These are phyloP conservation scores for Colletotrichum liriopes DNA, from an alignment of 2,329 filamentous ascomycete genomes.

Conservation along the genomic window DNA sequence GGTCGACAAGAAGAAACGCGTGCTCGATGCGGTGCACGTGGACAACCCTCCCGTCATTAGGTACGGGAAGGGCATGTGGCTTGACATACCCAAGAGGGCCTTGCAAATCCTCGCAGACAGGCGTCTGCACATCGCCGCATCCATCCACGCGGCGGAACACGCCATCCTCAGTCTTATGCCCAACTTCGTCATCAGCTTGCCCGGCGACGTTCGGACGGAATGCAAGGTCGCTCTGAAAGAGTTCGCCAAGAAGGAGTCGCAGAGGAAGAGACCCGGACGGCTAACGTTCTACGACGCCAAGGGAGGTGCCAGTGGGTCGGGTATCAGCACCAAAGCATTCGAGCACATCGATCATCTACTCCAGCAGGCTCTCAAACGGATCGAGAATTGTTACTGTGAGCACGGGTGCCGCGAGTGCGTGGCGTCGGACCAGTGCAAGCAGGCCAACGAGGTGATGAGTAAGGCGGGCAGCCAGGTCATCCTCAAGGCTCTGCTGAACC, in stretches of 20 bases:
- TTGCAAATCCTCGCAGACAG: conserved; percentile 83
- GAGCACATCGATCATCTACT: conserved; percentile 90
- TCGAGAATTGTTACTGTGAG: conserved; percentile 82
- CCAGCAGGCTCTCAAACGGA: conserved; percentile 80
- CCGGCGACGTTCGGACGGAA: conserved; percentile 93
- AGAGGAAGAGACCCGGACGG: conserved; percentile 86
- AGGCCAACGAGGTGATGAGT: conserved; percentile 93
- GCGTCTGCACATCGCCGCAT: conserved; percentile 85
- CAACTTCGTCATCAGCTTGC: conserved; percentile 90
- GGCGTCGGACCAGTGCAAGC: conserved; percentile 85
- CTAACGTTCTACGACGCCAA: conserved; percentile 97
- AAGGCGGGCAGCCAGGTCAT: conserved; percentile 91
- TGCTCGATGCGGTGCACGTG: conserved; percentile 92
- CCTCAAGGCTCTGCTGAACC: conserved; percentile 80
- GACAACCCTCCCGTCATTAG: conserved; percentile 93
- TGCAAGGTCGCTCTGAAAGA: conserved; percentile 94
- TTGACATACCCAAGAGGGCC: conserved; percentile 86
- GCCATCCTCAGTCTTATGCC: conserved; percentile 89
- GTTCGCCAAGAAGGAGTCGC: conserved; percentile 79
- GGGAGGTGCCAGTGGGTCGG: conserved; percentile 85
- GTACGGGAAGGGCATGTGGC: conserved; percentile 92
- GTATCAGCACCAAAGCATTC: conserved; percentile 93
- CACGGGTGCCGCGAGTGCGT: conserved; percentile 94
- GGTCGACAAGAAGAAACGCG: conserved; percentile 86
- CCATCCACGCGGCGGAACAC: conserved; percentile 96